phyloP scores from a whole-genome alignment of 257 asterid species.

The Forsythia viridissima region DNA sequence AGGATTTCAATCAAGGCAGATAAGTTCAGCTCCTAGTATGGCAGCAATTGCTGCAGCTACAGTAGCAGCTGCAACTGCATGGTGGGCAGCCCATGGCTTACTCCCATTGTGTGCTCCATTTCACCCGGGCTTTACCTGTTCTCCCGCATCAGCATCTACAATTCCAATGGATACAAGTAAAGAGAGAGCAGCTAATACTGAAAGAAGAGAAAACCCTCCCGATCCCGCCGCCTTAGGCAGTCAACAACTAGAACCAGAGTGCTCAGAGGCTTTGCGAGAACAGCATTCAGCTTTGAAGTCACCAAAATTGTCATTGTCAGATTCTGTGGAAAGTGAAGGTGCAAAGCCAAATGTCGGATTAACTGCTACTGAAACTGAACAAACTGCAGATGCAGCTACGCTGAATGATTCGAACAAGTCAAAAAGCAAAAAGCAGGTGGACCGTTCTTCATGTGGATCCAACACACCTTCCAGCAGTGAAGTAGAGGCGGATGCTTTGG shows the following conservation, averaged over 20 bases:
- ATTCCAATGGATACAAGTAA: constrained; percentile 44
- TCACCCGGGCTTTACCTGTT: constrained; percentile 59
- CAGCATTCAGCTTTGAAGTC: constrained; percentile 47
- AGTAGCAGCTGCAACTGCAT: constrained; percentile 94
- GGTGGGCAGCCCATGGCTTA: constrained; percentile 98
- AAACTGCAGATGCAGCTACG: constrained; percentile 38
- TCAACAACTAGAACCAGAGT: constrained; percentile 51
- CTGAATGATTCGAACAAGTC: constrained; percentile 49
- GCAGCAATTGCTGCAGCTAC: constrained; percentile 92
- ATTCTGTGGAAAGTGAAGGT: constrained; percentile 64
- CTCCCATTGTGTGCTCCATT: constrained; percentile 83
- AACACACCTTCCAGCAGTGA: constrained; percentile 96
- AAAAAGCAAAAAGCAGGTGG: constrained; percentile 66
- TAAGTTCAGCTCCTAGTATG: constrained; percentile 60
- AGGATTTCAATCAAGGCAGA: constrained; percentile 42
- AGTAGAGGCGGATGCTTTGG: constrained; percentile 74
- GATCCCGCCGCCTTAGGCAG: constrained; percentile 38
- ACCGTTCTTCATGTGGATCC: constrained; percentile 99
- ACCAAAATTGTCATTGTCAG: constrained; percentile 54
- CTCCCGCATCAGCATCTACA: constrained; percentile 54
- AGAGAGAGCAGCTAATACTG: constrained; percentile 38
- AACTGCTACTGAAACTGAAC: constrained; percentile 39
- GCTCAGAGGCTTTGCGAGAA: constrained; percentile 57
- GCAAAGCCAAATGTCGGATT: constrained; percentile 40
- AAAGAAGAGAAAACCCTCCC: constrained; percentile 43